These are phyloP conservation scores for Syncephalastrum monosporum DNA, from an alignment of 371 early-diverging fungal species.

Conservation along the genomic window DNA sequence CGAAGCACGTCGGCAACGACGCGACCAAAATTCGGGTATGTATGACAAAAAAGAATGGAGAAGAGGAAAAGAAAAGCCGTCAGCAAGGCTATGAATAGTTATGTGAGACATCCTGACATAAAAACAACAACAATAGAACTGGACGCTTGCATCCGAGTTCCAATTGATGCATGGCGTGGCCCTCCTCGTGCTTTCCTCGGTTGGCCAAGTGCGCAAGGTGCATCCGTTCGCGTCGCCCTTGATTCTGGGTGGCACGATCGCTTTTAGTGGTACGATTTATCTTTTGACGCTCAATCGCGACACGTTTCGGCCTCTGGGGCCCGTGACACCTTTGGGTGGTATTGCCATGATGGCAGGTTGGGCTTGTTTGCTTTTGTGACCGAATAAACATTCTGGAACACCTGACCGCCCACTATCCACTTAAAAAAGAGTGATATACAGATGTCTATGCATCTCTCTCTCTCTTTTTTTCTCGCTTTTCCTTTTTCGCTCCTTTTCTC, in stretches of 20 bases:
- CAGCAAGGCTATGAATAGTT: too few relatives aligned
- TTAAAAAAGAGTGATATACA: too few relatives aligned
- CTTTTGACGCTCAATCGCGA: conserved; percentile 48
- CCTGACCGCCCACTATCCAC: neutral
- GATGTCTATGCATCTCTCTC: neutral
- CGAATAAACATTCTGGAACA: neutral
- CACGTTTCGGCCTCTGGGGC: conserved; percentile 54
- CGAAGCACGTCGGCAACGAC: conserved; percentile 61
- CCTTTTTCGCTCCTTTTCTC: too few relatives aligned
- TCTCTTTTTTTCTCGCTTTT: neutral
- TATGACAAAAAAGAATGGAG: too few relatives aligned
- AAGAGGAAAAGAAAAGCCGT: neutral
- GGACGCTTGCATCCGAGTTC: conserved; percentile 67
- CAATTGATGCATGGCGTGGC: conserved; percentile 71
- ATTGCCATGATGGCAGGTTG: conserved; percentile 71
- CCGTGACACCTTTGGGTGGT: conserved; percentile 79
- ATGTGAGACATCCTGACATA: neutral
- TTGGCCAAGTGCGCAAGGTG: conserved; percentile 35
- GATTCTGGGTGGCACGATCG: conserved; percentile 59
- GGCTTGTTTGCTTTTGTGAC: conserved; percentile 59
- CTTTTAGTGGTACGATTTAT: conserved; percentile 73
- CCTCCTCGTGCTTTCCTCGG: conserved; percentile 55
- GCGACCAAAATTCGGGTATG: conserved; percentile 50
- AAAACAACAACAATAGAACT: conserved; percentile 38
- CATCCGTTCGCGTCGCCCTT: conserved; percentile 46